Base-by-base conservation (phyloP, 768 basidiomycete species). In the Brasilioporus rufonigricans region DNA sequence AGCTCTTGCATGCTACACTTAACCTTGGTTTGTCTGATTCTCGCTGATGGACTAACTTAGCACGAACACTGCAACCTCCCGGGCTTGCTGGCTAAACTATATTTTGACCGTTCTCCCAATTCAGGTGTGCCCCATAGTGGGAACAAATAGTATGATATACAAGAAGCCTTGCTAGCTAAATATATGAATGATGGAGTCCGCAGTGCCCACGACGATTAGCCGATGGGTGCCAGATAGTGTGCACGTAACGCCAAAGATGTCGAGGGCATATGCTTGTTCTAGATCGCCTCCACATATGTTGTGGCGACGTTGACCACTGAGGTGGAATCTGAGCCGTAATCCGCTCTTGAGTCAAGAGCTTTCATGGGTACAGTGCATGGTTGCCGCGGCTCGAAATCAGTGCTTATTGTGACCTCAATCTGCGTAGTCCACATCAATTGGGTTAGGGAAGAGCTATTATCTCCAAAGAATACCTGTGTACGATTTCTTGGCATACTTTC, bases 401-500 rank as follows among this genome's bases (percentile, higher is more conserved):
- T 29, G 31, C 19, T 47, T 32, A 43, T 31, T 5, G 43, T 14
- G 6, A 58, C 23, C 56, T 57, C 56, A 1, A 59, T 26, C 57
- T 58, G 14, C 31, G 38, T 16, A 14, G 12, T 39, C 14, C 50
- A 21, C 14, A 11, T 51, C 44, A 39, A 26, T 21, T 9, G 8
- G 2, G 3, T 4, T 1, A 2, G 12, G 33, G 38, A 26, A 29
- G 14, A 21, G 3, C 1, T 7, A 13, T 1, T 19, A 16, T 23
- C 18, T n/a, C 16, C 16, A 13, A 24, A 43, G 13, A 21, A 23
- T 61, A 61, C 60, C 53, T 56, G 59, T 14, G 38, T 13, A 8
- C 27, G 54, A 46, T 32, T 49, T 36, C 39, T 52, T 31, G 35
- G 1, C 27, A 8, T 19, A 39, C 19, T 44, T 29, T 39, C 51